Conservation (phyloP, 495 filamentous ascomycete species). For the Penicillium atrosanguineum region DNA sequence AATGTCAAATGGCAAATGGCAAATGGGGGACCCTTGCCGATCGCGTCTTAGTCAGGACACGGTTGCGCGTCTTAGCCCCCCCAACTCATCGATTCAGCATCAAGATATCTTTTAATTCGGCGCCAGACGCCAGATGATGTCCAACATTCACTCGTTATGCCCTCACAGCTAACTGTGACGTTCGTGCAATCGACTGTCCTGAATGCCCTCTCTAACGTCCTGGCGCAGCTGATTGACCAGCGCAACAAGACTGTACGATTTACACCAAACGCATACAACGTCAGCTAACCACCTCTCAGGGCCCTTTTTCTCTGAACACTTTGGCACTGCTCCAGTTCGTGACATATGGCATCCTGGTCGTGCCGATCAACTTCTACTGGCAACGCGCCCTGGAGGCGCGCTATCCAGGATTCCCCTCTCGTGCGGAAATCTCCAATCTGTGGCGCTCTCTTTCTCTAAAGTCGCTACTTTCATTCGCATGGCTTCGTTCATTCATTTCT, state of each 20-base stretch:
- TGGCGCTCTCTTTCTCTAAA: slow-evolving; percentile 14
- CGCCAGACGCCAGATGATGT: background rate
- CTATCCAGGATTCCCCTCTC: slow-evolving; percentile 48
- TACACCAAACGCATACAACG: background rate
- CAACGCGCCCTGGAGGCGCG: slow-evolving; percentile 58
- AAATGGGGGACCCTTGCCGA: slow-evolving; percentile 3
- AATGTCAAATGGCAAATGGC: background rate
- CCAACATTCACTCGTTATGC: slow-evolving; percentile 14
- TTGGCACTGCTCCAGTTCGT: slow-evolving; percentile 73
- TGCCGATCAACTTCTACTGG: slow-evolving; percentile 88
- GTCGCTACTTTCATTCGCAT: slow-evolving; percentile 39
- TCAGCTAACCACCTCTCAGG: slow-evolving; percentile 10
- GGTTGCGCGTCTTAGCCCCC: slow-evolving; percentile 31
- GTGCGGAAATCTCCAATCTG: slow-evolving; percentile 20
- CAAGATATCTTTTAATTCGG: background rate
- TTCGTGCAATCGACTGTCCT: slow-evolving; percentile 72
- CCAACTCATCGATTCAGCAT: background rate
- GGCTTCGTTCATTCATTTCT: slow-evolving; percentile 28
- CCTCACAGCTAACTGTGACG: slow-evolving; percentile 58
- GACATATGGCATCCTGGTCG: slow-evolving; percentile 69
- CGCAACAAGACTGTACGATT: slow-evolving; percentile 60
- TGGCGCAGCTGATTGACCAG: slow-evolving; percentile 75
- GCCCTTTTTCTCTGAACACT: slow-evolving; percentile 52
- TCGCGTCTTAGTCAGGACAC: slow-evolving; percentile 24
- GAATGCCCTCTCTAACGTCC: slow-evolving; percentile 70